These are phyloP conservation scores for Ceratobasidium sp. DNA, from an alignment of 1,284 basidiomycete genomes.

Conservation along the genomic window DNA sequence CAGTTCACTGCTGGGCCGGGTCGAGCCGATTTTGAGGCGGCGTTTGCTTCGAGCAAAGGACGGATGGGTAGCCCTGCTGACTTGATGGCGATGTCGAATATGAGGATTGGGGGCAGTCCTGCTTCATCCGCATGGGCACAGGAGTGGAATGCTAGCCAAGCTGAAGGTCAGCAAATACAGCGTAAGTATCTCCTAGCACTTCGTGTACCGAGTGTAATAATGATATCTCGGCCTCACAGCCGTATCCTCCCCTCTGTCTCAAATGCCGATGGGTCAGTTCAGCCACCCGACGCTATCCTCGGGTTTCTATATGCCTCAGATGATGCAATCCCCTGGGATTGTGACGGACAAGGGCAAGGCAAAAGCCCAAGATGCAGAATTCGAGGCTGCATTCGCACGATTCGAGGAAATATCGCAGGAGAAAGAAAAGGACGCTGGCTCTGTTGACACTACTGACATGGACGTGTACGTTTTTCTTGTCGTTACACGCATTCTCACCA, in stretches of 20 bases:
- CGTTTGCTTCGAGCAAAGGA: constrained; percentile 42
- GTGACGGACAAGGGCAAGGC: constrained; percentile 68
- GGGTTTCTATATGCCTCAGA: constrained; percentile 39
- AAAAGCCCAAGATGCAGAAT: constrained; percentile 78
- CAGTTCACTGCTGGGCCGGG: constrained; percentile 51
- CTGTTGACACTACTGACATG: constrained; percentile 54
- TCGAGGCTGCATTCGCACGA: constrained; percentile 79
- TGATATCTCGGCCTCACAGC: background rate
- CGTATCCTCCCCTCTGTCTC: constrained; percentile 30
- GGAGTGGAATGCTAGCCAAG: constrained; percentile 52
- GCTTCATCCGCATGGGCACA: constrained; percentile 29
- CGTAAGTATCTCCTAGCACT: constrained; percentile 4
- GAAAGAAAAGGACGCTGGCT: constrained; percentile 58
- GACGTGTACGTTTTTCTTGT: constrained; percentile 50
- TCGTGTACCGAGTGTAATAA: background rate
- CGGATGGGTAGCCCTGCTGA: constrained; percentile 32
- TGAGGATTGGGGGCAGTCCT: constrained; percentile 26
- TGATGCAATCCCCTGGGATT: constrained; percentile 41
- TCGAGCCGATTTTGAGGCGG: constrained; percentile 46
- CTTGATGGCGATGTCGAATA: constrained; percentile 37
- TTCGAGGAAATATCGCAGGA: constrained; percentile 62
- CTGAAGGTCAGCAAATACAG: constrained; percentile 30
- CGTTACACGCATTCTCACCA: background rate
- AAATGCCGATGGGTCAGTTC: constrained; percentile 32
- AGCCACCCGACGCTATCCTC: constrained; percentile 24